Percentiles rank a stretch among this genome's conserved stretches.
phyloP scores from a whole-genome alignment of 2,329 filamentous ascomycete species.

The Clonostachys sp. region DNA sequence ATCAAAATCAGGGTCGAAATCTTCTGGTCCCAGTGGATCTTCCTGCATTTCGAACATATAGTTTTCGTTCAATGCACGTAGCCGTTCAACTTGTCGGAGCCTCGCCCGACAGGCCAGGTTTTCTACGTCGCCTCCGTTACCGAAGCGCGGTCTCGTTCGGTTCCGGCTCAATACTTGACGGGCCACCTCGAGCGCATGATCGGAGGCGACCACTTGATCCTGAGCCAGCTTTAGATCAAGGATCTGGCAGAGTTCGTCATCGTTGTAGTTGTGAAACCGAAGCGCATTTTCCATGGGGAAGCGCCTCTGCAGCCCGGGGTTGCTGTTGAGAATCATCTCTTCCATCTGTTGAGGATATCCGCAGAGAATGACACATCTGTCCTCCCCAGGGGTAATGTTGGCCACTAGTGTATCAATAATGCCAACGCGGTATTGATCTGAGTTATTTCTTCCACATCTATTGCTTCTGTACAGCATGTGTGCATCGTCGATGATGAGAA shows the following conservation, averaged over 20 bases:
- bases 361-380: conserved; percentile 57
- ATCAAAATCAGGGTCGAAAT: neutral
- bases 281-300: conserved; percentile 62
- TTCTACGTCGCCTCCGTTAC: neutral
- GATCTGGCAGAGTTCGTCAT: neutral
- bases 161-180: neutral
- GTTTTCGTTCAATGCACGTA: conserved; percentile 27
- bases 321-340: conserved; percentile 64
- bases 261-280: conserved; percentile 30
- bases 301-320: conserved; percentile 60
- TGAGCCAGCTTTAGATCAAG: conserved; percentile 10
- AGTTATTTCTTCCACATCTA: conserved; percentile 8
- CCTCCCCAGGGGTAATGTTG: neutral
- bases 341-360: conserved; percentile 66
- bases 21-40: neutral
- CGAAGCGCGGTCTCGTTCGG: neutral
- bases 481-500: conserved; percentile 62
- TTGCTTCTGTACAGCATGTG: conserved; percentile 24
- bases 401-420: neutral
- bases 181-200: neutral
- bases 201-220: neutral
- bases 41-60: neutral
- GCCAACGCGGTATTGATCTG: neutral
- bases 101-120: neutral
- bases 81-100: neutral